phyloP scores from a whole-genome alignment of 169 alveolate genomes.

The Plasmodium fragile region DNA sequence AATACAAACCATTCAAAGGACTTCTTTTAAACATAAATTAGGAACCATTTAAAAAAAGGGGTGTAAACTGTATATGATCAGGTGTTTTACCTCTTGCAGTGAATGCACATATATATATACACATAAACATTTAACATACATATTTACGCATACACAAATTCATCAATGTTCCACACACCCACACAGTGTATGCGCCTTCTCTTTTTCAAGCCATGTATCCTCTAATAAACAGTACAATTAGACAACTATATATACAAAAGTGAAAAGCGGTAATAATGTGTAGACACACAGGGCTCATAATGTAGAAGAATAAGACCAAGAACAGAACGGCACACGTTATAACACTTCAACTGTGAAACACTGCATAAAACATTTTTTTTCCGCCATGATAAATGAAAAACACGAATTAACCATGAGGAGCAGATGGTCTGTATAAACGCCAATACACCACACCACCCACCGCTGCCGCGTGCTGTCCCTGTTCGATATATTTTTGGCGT shows the following conservation, averaged over 20 bases:
- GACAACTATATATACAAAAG: not conserved
- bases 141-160: not conserved
- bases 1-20: not conserved
- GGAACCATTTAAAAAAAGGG: not conserved
- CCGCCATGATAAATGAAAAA: not conserved
- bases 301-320: not conserved
- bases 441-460: not conserved
- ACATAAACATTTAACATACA: not conserved
- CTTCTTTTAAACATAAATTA: not conserved
- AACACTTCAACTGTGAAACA: not conserved
- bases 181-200: not conserved
- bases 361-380: not conserved
- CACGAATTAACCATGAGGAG: not conserved
- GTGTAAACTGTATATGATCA: not conserved
- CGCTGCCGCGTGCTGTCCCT: not conserved
- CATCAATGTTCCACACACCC: not conserved
- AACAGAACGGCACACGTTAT: not conserved
- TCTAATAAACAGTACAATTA: not conserved
- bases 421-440: not conserved
- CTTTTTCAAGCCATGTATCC: not conserved
- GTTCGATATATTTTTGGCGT: not conserved
- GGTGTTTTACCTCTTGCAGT: not conserved
- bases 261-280: not conserved
- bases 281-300: not conserved
- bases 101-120: not conserved